These are phyloP conservation scores for Penicillium pulvis DNA, from an alignment of 495 filamentous ascomycete species.

Conservation along the genomic window DNA sequence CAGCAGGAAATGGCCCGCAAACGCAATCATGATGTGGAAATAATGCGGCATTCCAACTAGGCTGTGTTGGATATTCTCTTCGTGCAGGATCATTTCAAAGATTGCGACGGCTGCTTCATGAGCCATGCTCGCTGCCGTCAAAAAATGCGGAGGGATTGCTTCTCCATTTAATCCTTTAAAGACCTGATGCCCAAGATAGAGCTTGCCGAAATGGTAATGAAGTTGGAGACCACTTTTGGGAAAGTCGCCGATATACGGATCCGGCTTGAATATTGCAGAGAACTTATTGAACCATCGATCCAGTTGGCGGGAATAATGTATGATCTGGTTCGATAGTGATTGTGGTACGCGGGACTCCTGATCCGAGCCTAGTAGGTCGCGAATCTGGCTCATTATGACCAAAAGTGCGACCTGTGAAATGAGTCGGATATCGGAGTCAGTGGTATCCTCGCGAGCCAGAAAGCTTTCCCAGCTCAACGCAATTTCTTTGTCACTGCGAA, in stretches of 20 bases:
- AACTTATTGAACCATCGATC: constrained; percentile 45
- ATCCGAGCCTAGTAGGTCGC: constrained; percentile 40
- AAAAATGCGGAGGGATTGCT: constrained; percentile 35
- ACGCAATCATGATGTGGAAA: constrained; percentile 51
- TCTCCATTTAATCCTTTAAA: constrained; percentile 42
- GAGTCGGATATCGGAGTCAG: constrained; percentile 39
- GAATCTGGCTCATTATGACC: constrained; percentile 41
- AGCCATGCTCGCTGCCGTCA: constrained; percentile 40
- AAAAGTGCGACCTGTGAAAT: constrained; percentile 41
- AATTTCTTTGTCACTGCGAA: constrained; percentile 38
- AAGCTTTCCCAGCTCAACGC: constrained; percentile 38
- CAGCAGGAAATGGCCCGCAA: constrained; percentile 47
- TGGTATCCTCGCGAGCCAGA: constrained; percentile 31
- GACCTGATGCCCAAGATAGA: constrained; percentile 47
- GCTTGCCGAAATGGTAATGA: constrained; percentile 49
- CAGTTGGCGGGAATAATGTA: constrained; percentile 39
- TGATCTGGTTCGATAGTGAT: constrained; percentile 34
- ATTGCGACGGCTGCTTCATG: constrained; percentile 43
- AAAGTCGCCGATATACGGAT: constrained; percentile 42
- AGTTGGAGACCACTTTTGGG: constrained; percentile 43
- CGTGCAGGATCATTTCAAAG: constrained; percentile 37
- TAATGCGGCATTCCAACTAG: constrained; percentile 50
- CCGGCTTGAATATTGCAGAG: constrained; percentile 30
- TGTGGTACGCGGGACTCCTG: constrained; percentile 34
- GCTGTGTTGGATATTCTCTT: constrained; percentile 36